A percentile compares a stretch with the other conserved stretches of the same genome.
Conservation (phyloP, 306 rosid genomes). For the Purshia tridentata region DNA sequence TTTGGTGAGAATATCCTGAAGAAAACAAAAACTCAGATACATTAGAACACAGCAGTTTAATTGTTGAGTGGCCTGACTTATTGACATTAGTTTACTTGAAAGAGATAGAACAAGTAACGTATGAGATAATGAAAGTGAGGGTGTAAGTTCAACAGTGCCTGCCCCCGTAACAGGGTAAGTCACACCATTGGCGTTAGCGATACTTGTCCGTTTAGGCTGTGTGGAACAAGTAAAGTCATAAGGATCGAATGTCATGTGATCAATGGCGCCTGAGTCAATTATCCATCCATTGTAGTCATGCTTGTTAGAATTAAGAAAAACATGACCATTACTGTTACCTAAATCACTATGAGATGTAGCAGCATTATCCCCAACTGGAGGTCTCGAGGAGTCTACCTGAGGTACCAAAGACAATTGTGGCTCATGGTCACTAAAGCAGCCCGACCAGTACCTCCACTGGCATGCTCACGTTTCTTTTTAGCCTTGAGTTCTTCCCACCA, state of each 20-base stretch:
- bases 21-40: background rate
- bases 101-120: conserved; percentile 13
- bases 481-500: background rate
- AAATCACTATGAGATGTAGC: background rate
- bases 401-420: background rate
- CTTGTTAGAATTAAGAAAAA: background rate
- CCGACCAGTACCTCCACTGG: too few species aligned
- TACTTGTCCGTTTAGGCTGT: background rate
- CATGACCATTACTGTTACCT: conserved; percentile 3
- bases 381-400: background rate
- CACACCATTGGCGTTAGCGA: conserved; percentile 9
- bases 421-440: background rate
- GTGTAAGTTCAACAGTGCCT: background rate
- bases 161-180: conserved; percentile 7
- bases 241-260: conserved; percentile 7
- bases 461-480: background rate
- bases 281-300: background rate
- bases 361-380: too few species aligned
- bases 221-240: background rate
- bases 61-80: background rate
- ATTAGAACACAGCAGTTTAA: conserved; percentile 11
- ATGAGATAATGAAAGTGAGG: background rate
- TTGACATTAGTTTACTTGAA: background rate
- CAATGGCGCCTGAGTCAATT: background rate
- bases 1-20: conserved; percentile 22